Evolutionary conservation across 306 rosid species (phyloP).

Genomic region (Alnus glutinosa): DNA sequence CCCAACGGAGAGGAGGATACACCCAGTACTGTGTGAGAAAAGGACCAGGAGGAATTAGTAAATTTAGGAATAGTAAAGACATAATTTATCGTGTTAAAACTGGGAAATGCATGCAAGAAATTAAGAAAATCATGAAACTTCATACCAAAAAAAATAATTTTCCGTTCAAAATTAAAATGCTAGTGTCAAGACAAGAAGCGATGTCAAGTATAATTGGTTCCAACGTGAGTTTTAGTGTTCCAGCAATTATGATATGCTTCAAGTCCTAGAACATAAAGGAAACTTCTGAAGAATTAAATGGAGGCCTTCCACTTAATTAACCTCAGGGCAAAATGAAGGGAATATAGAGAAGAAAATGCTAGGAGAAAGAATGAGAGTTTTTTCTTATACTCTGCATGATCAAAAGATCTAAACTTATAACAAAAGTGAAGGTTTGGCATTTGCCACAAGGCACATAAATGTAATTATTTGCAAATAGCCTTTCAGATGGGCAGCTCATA

Average conservation of each 20-base stretch:
- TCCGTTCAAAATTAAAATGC: no score
- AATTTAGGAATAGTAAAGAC: neutral
- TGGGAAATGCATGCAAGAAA: neutral
- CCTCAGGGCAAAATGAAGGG: neutral
- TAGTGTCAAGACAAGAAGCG: neutral
- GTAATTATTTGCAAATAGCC: neutral
- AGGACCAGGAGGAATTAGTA: conserved; percentile 29
- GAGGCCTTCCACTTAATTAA: neutral
- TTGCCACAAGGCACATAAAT: neutral
- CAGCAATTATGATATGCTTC: neutral
- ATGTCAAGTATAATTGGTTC: neutral
- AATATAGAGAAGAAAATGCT: neutral
- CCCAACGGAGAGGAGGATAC: conserved; percentile 83
- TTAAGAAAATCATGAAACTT: neutral
- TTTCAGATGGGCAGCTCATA: neutral
- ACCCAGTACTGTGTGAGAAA: conserved; percentile 74
- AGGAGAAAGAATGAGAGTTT: neutral
- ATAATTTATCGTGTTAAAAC: neutral
- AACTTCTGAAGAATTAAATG: no score
- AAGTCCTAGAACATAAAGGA: neutral
- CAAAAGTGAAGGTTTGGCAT: neutral
- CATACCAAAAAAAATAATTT: neutral
- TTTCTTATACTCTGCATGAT: neutral
- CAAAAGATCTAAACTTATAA: neutral
- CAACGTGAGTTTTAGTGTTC: neutral